Evolutionary conservation across 768 basidiomycete genomes (phyloP).

Genomic region (Boletus edulis): DNA sequence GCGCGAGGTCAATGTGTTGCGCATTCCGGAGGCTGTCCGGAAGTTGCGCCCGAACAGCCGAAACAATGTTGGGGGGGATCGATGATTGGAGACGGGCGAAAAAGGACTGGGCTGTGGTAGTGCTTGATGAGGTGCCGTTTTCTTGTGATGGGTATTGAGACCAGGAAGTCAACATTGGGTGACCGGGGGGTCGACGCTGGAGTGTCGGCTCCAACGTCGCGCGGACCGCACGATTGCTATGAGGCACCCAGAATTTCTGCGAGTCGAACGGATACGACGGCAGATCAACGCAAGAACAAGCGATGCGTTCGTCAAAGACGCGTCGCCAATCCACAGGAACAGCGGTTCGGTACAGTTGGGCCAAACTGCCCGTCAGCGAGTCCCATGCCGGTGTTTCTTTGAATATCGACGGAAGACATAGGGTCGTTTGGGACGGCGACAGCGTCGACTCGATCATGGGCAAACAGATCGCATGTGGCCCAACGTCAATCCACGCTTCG

Average conservation of each 20-base stretch:
- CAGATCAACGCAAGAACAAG: constrained; percentile 45
- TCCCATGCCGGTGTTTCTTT: constrained; percentile 43
- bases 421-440: constrained; percentile 27
- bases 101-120: constrained; percentile 42
- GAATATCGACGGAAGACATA: constrained; percentile 51
- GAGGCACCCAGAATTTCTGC: constrained; percentile 57
- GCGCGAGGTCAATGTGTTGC: constrained; percentile 64
- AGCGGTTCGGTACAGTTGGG: constrained; percentile 45
- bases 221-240: constrained; percentile 27
- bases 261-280: constrained; percentile 64
- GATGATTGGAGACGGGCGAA: constrained; percentile 72
- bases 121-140: constrained; percentile 15
- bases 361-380: constrained; percentile 44
- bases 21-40: constrained; percentile 65
- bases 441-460: constrained; percentile 49
- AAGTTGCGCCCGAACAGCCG: constrained; percentile 63
- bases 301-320: constrained; percentile 46
- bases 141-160: constrained; percentile 38
- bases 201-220: neutral
- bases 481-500: constrained; percentile 63
- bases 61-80: constrained; percentile 71
- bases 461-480: constrained; percentile 57
- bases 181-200: constrained; percentile 19
- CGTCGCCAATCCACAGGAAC: constrained; percentile 51
- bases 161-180: constrained; percentile 41